Percentiles rank a stretch among this genome's conserved stretches.
phyloP scores from a whole-genome alignment of 495 filamentous ascomycete genomes.

The Penicillium mononematosum region DNA sequence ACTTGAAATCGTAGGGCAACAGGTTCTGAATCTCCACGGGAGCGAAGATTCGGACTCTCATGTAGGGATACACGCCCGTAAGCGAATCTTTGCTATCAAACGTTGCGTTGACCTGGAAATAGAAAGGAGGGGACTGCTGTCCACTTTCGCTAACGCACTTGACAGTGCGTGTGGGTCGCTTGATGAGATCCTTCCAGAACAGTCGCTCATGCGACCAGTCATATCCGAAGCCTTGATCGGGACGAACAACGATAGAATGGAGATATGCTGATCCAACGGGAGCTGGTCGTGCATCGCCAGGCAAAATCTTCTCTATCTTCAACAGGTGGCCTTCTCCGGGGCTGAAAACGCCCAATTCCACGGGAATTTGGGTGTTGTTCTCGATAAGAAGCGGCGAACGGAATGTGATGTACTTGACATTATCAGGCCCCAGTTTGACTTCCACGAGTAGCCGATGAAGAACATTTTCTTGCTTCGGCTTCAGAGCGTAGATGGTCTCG shows the following conservation, averaged over 20 bases:
- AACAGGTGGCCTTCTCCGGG: conserved; percentile 83
- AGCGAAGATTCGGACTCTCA: conserved; percentile 85
- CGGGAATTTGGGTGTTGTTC: conserved; percentile 94
- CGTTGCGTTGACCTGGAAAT: conserved; percentile 88
- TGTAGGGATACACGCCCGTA: conserved; percentile 84
- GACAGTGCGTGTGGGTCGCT: conserved; percentile 76
- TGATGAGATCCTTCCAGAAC: conserved; percentile 89
- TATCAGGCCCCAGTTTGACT: conserved; percentile 83
- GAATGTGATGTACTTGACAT: conserved; percentile 96
- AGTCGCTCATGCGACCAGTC: conserved; percentile 85
- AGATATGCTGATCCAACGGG: conserved; percentile 90
- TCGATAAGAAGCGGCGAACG: conserved; percentile 94
- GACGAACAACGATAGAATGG: conserved; percentile 86
- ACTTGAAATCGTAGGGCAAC: conserved; percentile 97
- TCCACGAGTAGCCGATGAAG: conserved; percentile 90
- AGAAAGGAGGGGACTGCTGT: conserved; percentile 79
- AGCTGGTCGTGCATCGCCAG: conserved; percentile 85
- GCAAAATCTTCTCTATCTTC: conserved; percentile 96
- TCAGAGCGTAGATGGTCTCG: conserved; percentile 81
- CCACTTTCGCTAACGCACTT: conserved; percentile 81
- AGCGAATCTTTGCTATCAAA: conserved; percentile 79
- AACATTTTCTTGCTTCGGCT: conserved; percentile 77
- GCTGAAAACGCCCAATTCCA: conserved; percentile 92
- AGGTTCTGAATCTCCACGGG: conserved; percentile 94
- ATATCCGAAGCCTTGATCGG: conserved; percentile 96